Conservation (phyloP, 1,284 basidiomycete species). For the Golubevia pallescens region DNA sequence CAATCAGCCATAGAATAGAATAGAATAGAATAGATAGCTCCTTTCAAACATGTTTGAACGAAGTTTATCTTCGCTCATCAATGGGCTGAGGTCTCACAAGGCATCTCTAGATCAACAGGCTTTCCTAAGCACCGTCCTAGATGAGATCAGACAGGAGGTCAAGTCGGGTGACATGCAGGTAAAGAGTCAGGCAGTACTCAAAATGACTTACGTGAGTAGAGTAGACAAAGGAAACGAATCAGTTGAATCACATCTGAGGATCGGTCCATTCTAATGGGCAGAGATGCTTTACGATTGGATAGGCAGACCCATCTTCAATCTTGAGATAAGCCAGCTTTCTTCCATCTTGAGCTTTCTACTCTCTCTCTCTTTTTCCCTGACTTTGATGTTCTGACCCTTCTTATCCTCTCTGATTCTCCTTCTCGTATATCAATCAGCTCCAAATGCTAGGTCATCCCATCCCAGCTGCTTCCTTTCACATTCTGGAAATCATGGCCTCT, state of each 20-base stretch:
- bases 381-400: not conserved
- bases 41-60: slow-evolving; percentile 54
- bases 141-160: slow-evolving; percentile 86
- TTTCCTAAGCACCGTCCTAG: slow-evolving; percentile 43
- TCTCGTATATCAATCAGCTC: slow-evolving; percentile 68
- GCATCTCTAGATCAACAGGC: slow-evolving; percentile 6
- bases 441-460: slow-evolving; percentile 92
- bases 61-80: slow-evolving; percentile 57
- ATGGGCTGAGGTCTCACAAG: slow-evolving; percentile 58
- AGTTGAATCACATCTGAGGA: too few species aligned
- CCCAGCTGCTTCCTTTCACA: slow-evolving; percentile 77
- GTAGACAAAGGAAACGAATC: too few species aligned
- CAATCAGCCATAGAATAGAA: too few species aligned
- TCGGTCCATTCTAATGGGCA: too few species aligned
- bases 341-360: too few species aligned
- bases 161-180: slow-evolving; percentile 93
- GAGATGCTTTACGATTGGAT: too few species aligned
- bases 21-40: too few species aligned
- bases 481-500: slow-evolving; percentile 97
- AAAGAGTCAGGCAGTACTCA: slow-evolving; percentile 91
- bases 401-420: not conserved
- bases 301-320: too few species aligned
- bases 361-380: too few species aligned
- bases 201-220: slow-evolving; percentile 94
- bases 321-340: too few species aligned